Conservation (phyloP, 345 rosid species). For the Raphanus sativus region DNA sequence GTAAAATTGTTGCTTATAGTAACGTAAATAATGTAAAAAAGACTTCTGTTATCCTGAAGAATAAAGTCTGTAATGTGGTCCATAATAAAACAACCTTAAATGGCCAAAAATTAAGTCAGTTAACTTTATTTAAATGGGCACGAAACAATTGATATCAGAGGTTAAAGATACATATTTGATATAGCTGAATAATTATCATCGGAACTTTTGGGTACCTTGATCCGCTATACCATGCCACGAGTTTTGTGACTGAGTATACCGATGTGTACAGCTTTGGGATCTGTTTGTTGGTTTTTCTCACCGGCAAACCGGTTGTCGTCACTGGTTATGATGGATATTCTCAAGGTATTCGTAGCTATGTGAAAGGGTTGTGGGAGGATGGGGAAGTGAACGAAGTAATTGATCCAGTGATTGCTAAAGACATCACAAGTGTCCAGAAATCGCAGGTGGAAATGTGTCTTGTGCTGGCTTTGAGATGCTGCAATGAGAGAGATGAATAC, state of each 20-base stretch:
- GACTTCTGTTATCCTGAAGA: too few species aligned
- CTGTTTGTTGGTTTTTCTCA: constrained; percentile 21
- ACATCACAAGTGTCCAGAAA: constrained; percentile 4
- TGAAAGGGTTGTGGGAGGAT: constrained; percentile 2
- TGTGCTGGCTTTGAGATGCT: constrained; percentile 24
- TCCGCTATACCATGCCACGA: neutral
- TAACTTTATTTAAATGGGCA: too few species aligned
- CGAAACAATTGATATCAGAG: too few species aligned
- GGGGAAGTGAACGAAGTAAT: constrained; percentile 21
- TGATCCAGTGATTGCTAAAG: constrained; percentile 3
- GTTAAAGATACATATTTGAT: too few species aligned
- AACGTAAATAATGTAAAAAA: too few species aligned
- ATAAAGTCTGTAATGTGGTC: too few species aligned
- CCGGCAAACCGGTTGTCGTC: neutral
- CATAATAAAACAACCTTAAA: too few species aligned
- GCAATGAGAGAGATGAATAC: constrained; percentile 7
- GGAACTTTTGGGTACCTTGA: constrained; percentile 3
- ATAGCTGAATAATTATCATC: too few species aligned
- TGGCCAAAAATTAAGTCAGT: too few species aligned
- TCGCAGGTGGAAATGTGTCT: constrained; percentile 20
- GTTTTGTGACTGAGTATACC: constrained; percentile 6
- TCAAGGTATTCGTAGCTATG: neutral
- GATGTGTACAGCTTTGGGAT: constrained; percentile 21
- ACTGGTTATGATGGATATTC: neutral
- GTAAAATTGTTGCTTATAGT: too few species aligned